Percentiles rank a stretch among this genome's conserved stretches.
These are phyloP conservation scores for Debaryomyces psychrophilus DNA, from an alignment of 1,139 yeast species.

Conservation along the genomic window DNA sequence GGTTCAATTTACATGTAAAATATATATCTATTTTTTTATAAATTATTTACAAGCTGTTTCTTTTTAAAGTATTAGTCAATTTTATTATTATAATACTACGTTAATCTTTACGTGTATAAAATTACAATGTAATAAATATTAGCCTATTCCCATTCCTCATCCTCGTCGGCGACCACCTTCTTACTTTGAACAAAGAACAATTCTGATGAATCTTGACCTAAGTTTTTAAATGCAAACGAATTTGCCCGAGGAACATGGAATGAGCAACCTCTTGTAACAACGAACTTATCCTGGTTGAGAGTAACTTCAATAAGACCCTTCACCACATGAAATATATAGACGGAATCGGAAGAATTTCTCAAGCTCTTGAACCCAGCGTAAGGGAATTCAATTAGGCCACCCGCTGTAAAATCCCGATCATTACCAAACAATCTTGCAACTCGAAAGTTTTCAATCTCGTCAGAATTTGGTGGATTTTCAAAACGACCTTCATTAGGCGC, in stretches of 20 bases:
- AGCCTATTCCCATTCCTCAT: conserved; percentile 13
- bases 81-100: background rate
- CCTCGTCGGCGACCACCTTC: conserved; percentile 16
- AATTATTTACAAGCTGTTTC: conserved; percentile 3
- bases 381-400: conserved; percentile 75
- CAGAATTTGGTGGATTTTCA: conserved; percentile 39
- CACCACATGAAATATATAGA: conserved; percentile 74
- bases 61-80: background rate
- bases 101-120: conserved; percentile 4
- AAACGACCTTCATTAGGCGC: conserved; percentile 63
- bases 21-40: background rate
- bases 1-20: conserved; percentile 9
- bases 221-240: conserved; percentile 64
- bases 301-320: conserved; percentile 73
- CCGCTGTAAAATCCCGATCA: conserved; percentile 68
- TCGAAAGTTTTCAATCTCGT: conserved; percentile 57
- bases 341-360: conserved; percentile 66
- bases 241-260: conserved; percentile 82
- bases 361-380: conserved; percentile 63
- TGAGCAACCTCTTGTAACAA: conserved; percentile 73
- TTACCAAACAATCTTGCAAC: conserved; percentile 71
- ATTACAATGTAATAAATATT: conserved; percentile 7
- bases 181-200: conserved; percentile 78
- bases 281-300: conserved; percentile 59
- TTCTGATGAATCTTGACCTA: conserved; percentile 58